A percentile compares a stretch with the other conserved stretches of the same genome.
phyloP scores from a whole-genome alignment of 306 rosid species.

The Gleditsia sinensis region DNA sequence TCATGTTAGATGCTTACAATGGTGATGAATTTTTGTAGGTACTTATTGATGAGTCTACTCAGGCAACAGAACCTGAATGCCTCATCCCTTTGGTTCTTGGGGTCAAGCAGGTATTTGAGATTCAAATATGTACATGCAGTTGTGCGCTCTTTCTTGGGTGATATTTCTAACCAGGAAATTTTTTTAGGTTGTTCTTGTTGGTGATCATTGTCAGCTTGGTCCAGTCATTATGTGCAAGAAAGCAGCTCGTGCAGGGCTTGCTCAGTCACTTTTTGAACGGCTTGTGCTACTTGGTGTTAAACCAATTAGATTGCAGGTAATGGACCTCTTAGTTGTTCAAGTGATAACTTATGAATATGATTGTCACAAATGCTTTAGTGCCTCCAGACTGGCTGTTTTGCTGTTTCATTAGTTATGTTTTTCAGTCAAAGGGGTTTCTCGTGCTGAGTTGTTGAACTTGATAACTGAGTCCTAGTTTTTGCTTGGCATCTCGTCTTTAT shows the following conservation, averaged over 20 bases:
- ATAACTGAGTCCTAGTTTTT: not conserved
- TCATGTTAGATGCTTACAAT: constrained; percentile 34
- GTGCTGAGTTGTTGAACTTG: not conserved
- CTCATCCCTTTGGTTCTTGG: constrained; percentile 99
- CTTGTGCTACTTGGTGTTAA: constrained; percentile 96
- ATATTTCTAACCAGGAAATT: constrained; percentile 26
- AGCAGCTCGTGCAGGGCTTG: constrained; percentile 99
- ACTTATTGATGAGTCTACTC: constrained; percentile 99
- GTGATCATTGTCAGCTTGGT: constrained; percentile 99
- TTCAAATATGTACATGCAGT: not conserved
- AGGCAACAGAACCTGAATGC: constrained; percentile 98
- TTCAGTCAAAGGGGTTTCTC: not conserved
- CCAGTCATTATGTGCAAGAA: constrained; percentile 99
- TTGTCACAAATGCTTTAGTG: constrained; percentile 9
- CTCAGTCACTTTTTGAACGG: constrained; percentile 98
- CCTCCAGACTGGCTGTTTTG: not conserved
- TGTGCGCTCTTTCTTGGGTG: constrained; percentile 12
- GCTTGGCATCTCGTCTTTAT: not conserved
- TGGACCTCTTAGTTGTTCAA: constrained; percentile 5
- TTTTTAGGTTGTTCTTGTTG: constrained; percentile 93
- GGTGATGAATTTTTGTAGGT: constrained; percentile 53
- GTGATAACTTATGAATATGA: not conserved
- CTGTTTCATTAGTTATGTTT: not conserved
- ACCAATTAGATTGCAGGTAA: constrained; percentile 98
- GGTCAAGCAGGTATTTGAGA: constrained; percentile 83